These are phyloP conservation scores for Diaporthe ilicicola DNA, from an alignment of 2,329 filamentous ascomycete species.

Conservation along the genomic window DNA sequence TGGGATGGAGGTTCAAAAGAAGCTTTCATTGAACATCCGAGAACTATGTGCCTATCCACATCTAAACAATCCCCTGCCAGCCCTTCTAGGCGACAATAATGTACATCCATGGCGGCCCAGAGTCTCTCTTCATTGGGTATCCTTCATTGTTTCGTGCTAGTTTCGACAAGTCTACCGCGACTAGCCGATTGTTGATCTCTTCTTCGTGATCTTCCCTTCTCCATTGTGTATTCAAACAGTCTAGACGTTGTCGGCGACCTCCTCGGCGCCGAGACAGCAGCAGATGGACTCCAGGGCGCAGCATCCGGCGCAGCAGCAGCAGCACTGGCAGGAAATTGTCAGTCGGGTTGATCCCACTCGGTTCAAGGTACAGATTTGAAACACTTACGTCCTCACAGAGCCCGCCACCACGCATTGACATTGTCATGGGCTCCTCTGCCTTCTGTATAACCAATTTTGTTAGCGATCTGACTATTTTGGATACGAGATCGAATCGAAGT, in stretches of 20 bases:
- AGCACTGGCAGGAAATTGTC: conserved; percentile 6
- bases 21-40: not conserved
- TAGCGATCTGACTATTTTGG: not conserved
- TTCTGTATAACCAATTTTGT: conserved; percentile 14
- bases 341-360: not conserved
- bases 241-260: conserved; percentile 36
- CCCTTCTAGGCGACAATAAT: conserved; percentile 13
- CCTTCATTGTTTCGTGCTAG: conserved; percentile 4
- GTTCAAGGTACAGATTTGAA: not conserved
- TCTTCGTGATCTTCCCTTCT: not conserved
- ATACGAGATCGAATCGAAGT: not conserved
- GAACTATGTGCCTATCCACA: not conserved
- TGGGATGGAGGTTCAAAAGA: not conserved
- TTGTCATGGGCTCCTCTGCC: conserved; percentile 38
- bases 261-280: conserved; percentile 39
- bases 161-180: not conserved
- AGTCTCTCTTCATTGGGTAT: conserved; percentile 3
- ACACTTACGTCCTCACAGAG: conserved; percentile 34
- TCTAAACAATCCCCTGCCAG: conserved; percentile 29
- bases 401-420: conserved; percentile 39
- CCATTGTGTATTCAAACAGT: not conserved
- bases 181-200: not conserved
- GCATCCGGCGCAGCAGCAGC: conserved; percentile 25
- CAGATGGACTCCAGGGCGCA: conserved; percentile 34
- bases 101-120: not conserved